phyloP scores from a whole-genome alignment of 768 basidiomycete species.

The Pleurotus sapidus region DNA sequence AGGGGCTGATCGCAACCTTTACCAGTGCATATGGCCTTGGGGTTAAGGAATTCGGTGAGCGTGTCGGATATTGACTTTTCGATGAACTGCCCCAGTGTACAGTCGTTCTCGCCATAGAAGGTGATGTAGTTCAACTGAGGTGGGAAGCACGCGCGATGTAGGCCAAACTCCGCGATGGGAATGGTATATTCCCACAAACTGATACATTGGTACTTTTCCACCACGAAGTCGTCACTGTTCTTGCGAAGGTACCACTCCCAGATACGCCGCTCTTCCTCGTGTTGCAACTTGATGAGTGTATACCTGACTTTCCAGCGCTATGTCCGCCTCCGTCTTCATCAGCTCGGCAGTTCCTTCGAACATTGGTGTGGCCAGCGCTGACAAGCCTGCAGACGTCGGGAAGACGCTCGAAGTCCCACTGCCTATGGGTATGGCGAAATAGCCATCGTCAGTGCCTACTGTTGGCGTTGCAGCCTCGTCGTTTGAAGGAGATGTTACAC shows the following conservation, averaged over 20 bases:
- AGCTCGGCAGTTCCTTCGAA: constrained; percentile 37
- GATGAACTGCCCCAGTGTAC: constrained; percentile 91
- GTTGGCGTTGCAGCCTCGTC: constrained; percentile 20
- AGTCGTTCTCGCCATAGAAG: constrained; percentile 92
- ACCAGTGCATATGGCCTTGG: constrained; percentile 74
- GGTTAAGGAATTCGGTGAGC: constrained; percentile 65
- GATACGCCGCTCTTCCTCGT: constrained; percentile 83
- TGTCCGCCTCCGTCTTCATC: constrained; percentile 65
- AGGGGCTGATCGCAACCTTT: constrained; percentile 83
- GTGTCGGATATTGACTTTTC: constrained; percentile 74
- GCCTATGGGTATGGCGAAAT: constrained; percentile 32
- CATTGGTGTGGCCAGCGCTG: constrained; percentile 24
- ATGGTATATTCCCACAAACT: constrained; percentile 76
- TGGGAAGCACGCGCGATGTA: constrained; percentile 73
- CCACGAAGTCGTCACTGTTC: constrained; percentile 81
- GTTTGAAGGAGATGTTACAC: constrained; percentile 31
- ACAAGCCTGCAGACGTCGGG: constrained; percentile 11
- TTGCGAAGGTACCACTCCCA: constrained; percentile 96
- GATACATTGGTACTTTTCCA: constrained; percentile 92
- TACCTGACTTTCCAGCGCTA: constrained; percentile 72
- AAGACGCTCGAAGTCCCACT: constrained; percentile 8
- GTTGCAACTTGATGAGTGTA: constrained; percentile 69
- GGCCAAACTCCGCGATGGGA: constrained; percentile 66
- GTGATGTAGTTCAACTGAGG: constrained; percentile 71
- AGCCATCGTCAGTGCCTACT: constrained; percentile 31